Conservation (phyloP, 2,329 filamentous ascomycete genomes). For the Ciborinia camelliae region DNA sequence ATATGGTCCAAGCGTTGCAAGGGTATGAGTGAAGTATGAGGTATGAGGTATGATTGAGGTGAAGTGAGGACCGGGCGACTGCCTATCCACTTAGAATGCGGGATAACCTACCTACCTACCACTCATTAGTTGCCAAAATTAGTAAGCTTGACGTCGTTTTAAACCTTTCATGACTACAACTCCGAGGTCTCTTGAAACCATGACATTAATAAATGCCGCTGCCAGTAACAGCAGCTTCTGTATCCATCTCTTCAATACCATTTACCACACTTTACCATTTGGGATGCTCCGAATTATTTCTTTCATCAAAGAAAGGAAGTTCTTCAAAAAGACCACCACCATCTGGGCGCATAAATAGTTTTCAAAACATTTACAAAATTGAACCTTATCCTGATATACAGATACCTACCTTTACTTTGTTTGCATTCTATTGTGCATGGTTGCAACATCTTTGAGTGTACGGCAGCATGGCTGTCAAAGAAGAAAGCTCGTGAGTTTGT, state of each 20-base stretch:
- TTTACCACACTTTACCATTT: background rate
- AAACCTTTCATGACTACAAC: background rate
- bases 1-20: background rate
- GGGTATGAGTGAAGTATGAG: background rate
- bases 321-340: background rate
- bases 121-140: background rate
- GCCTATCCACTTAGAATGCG: background rate
- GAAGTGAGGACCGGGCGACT: no score
- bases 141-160: background rate
- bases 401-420: background rate
- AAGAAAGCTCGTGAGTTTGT: constrained; percentile 49
- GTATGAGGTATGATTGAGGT: no score
- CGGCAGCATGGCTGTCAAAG: constrained; percentile 52
- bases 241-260: background rate
- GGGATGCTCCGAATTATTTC: background rate
- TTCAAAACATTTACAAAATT: background rate
- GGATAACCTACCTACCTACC: no score
- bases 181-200: background rate
- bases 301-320: background rate
- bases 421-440: constrained; percentile 11
- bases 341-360: background rate
- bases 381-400: background rate
- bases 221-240: no score
- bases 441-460: constrained; percentile 25
- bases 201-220: no score